Percentiles rank a stretch among this genome's conserved stretches.
Conservation (phyloP, 2,329 filamentous ascomycete genomes). For the Huntiella moniliformis region DNA sequence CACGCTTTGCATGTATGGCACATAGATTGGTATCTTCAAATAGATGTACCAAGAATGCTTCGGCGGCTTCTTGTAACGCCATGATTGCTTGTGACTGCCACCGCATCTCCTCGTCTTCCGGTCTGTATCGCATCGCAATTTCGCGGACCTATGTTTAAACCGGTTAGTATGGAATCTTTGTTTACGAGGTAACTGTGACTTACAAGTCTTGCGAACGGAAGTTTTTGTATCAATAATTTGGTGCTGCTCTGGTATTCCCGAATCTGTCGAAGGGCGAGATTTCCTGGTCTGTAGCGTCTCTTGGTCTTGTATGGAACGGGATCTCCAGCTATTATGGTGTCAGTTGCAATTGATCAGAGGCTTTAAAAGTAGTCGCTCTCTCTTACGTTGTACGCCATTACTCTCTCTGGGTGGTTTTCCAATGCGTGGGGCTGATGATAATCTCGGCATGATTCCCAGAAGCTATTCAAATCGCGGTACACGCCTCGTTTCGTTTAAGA, state of each 20-base stretch:
- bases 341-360: background rate
- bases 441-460: conserved; percentile 5
- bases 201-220: conserved; percentile 63
- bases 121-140: conserved; percentile 48
- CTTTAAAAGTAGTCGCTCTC: background rate
- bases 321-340: conserved; percentile 41
- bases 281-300: conserved; percentile 57
- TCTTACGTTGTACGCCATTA: conserved; percentile 7
- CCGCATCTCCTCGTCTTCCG: conserved; percentile 50
- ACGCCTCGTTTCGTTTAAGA: too few species aligned
- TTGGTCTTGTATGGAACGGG: conserved; percentile 44
- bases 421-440: conserved; percentile 2
- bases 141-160: conserved; percentile 39
- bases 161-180: conserved; percentile 7
- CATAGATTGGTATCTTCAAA: conserved; percentile 94
- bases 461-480: too few species aligned
- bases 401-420: conserved; percentile 6
- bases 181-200: conserved; percentile 12
- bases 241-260: conserved; percentile 76
- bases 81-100: conserved; percentile 95
- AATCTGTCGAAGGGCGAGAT: conserved; percentile 79
- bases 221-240: conserved; percentile 65
- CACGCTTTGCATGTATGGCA: conserved; percentile 88
- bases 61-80: conserved; percentile 85
- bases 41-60: conserved; percentile 89